Base-by-base conservation (phyloP, 2,329 filamentous ascomycete genomes). In the Arthrinium puccinioides region DNA sequence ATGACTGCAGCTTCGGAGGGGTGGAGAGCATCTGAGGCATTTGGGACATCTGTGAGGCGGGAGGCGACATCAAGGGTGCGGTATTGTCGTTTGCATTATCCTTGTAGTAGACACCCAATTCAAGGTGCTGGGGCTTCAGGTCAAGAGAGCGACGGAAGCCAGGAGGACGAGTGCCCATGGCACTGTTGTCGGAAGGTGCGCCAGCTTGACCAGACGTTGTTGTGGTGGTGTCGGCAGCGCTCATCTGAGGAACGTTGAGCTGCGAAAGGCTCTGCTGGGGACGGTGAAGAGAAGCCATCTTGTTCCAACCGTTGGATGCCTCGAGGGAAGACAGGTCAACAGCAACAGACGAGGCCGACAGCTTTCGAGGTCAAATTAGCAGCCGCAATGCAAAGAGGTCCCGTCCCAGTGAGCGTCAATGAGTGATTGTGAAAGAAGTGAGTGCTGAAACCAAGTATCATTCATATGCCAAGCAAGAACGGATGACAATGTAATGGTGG, bases 301-400 rank as follows among this genome's bases (percentile, higher is more conserved):
- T 69, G 50, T 72, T 73, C 72, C 80, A 86, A 48, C 72, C 69
- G 63, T 69, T 64, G 36, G 53, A 49, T 26, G 57, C 43, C 33
- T 57, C 53, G 43, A 79, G 79, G 34, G 80, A 79, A 40, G 86
- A 84, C 57, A 94, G 73, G 62, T 94, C 87, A 54, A 89, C 72
- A 37, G 87, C 82, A 56, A 84, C 80, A 49, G 84, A 87, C 44
- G 86, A 88, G 38, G 85, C 79, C 57, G 86, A 88, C 43, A 90
- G 70, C 79, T 92, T 66, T 57, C n/a, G n/a, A n/a, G n/a, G n/a
- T n/a, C n/a, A n/a, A n/a, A n/a, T n/a, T n/a, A n/a, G n/a, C n/a
- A n/a, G n/a, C n/a, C n/a, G n/a, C n/a, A n/a, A n/a, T n/a, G n/a
- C n/a, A n/a, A n/a, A n/a, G n/a, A n/a, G n/a, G n/a, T n/a, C n/a